Conservation (phyloP, 1,284 basidiomycete genomes). For the Coniferiporia sulphurascens region DNA sequence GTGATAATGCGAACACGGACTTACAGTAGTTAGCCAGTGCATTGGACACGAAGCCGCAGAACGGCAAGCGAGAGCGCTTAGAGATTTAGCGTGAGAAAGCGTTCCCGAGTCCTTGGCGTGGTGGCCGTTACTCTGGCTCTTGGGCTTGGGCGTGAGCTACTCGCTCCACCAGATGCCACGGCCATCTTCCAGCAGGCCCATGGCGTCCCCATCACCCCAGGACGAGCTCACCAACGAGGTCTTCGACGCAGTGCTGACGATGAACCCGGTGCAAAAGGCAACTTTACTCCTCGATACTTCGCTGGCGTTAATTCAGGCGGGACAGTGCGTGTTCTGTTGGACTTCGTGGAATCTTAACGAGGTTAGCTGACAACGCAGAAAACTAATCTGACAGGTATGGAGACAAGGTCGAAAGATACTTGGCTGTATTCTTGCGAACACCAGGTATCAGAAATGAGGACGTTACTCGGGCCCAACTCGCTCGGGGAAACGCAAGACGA, state of each 20-base stretch:
- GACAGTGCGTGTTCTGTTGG: conserved; percentile 30
- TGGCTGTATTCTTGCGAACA: conserved; percentile 59
- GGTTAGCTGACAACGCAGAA: background rate
- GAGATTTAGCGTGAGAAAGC: background rate
- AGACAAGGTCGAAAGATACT: conserved; percentile 53
- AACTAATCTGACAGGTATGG: conserved; percentile 42
- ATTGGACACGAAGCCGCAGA: no score
- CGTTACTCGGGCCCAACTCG: conserved; percentile 48
- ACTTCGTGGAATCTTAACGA: background rate
- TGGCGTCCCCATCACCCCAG: conserved; percentile 19
- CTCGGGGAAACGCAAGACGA: conserved; percentile 53
- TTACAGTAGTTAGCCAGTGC: no score
- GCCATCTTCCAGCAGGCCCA: conserved; percentile 7
- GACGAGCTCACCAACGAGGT: conserved; percentile 60
- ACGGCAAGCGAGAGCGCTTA: no score
- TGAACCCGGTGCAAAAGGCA: conserved; percentile 47
- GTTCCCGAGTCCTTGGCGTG: background rate
- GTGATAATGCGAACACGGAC: no score
- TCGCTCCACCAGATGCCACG: conserved; percentile 15
- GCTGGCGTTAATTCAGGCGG: conserved; percentile 48
- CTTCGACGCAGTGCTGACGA: conserved; percentile 46
- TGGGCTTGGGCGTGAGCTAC: background rate
- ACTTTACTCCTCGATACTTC: conserved; percentile 56
- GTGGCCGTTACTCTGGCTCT: background rate
- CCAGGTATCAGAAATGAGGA: conserved; percentile 49